phyloP scores from a whole-genome alignment of 169 alveolate genomes.

The Cryptosporidium tyzzeri region DNA sequence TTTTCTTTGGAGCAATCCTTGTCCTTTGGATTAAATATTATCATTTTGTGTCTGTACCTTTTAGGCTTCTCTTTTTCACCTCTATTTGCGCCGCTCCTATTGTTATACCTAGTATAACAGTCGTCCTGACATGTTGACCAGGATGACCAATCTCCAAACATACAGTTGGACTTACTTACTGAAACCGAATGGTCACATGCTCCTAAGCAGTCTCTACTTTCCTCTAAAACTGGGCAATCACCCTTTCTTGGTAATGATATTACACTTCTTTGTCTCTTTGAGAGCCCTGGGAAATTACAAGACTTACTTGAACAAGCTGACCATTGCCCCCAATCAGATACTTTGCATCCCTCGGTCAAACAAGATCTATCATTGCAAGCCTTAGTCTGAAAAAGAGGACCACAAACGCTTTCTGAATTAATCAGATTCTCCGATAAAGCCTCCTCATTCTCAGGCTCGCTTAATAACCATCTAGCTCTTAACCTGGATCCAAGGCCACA shows the following conservation, averaged over 20 bases:
- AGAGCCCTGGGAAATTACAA: constrained; percentile 41
- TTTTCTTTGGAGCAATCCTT: constrained; percentile 17
- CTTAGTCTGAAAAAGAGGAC: constrained; percentile 62
- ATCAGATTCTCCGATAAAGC: constrained; percentile 37
- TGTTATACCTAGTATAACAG: constrained; percentile 52
- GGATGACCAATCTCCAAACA: constrained; percentile 80
- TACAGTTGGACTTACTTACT: constrained; percentile 70
- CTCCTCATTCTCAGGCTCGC: constrained; percentile 74
- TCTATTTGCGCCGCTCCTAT: neutral
- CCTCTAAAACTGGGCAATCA: constrained; percentile 43
- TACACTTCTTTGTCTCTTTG: constrained; percentile 47
- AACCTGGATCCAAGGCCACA: constrained; percentile 79
- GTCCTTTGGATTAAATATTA: constrained; percentile 31
- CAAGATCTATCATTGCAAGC: constrained; percentile 51
- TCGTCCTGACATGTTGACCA: constrained; percentile 79
- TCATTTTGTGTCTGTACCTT: constrained; percentile 32
- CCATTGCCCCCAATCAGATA: constrained; percentile 82
- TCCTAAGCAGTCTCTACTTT: constrained; percentile 49
- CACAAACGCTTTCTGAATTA: constrained; percentile 55
- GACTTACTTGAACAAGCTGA: constrained; percentile 63
- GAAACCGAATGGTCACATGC: constrained; percentile 12
- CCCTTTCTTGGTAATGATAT: constrained; percentile 39
- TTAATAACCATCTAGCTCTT: constrained; percentile 75
- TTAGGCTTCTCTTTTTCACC: neutral
- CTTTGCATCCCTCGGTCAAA: constrained; percentile 76